phyloP scores from a whole-genome alignment of 768 basidiomycete genomes.

The Pulveroboletus ravenelii region DNA sequence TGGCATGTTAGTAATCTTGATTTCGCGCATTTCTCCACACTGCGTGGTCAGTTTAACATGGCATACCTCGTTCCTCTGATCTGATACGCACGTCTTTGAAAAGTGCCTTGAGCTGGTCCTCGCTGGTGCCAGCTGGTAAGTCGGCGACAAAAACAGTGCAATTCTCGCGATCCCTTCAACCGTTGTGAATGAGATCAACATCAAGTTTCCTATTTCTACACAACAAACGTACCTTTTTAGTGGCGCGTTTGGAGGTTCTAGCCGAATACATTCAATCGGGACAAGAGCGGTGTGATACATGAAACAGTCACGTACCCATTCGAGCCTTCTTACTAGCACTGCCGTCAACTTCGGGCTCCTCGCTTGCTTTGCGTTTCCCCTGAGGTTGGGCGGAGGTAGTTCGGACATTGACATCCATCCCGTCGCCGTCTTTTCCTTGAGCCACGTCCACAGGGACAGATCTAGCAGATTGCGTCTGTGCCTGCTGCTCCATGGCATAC shows the following conservation, averaged over 20 bases:
- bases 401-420: slow-evolving; percentile 42
- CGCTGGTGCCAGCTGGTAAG: slow-evolving; percentile 49
- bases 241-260: slow-evolving; percentile 43
- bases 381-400: slow-evolving; percentile 35
- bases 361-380: slow-evolving; percentile 63
- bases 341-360: slow-evolving; percentile 34
- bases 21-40: slow-evolving; percentile 86
- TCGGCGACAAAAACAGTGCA: slow-evolving; percentile 85
- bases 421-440: slow-evolving; percentile 7
- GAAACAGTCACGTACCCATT: slow-evolving; percentile 42
- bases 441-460: slow-evolving; percentile 4
- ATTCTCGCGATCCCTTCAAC: slow-evolving; percentile 86
- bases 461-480: slow-evolving; percentile 31
- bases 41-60: slow-evolving; percentile 32
- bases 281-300: not conserved
- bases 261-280: not conserved
- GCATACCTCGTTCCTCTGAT: not conserved
- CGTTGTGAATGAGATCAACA: not conserved
- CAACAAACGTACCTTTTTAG: slow-evolving; percentile 51
- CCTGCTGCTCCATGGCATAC: slow-evolving; percentile 39
- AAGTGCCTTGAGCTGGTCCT: slow-evolving; percentile 62
- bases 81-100: slow-evolving; percentile 76
- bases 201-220: not conserved
- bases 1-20: slow-evolving; percentile 65
- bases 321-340: slow-evolving; percentile 59